Evolutionary conservation across 2,329 filamentous ascomycete species (phyloP).

Genomic region (Botrytis deweyae): DNA sequence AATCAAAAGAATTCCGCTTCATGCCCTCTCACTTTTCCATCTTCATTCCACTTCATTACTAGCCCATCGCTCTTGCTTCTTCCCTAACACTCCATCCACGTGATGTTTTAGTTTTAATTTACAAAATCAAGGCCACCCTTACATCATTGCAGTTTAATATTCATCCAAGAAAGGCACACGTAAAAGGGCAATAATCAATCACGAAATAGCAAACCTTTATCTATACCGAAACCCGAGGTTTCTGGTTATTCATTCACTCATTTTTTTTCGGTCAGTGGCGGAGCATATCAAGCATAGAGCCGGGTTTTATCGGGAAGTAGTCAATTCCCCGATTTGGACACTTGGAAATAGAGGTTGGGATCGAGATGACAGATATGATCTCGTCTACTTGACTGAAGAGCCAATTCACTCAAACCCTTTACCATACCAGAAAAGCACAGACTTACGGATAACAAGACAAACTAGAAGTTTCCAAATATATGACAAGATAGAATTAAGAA

Average conservation of each 20-base stretch:
- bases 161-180: neutral
- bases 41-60: neutral
- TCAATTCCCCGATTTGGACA: too few species aligned
- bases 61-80: neutral
- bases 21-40: neutral
- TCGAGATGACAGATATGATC: neutral
- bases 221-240: too few species aligned
- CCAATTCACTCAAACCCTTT: too few species aligned
- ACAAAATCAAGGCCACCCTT: too few species aligned
- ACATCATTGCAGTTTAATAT: neutral
- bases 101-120: too few species aligned
- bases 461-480: neutral
- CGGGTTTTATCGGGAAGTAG: neutral
- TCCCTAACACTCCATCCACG: neutral
- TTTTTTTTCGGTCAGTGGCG: neutral
- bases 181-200: neutral
- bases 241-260: neutral
- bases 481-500: neutral
- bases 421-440: too few species aligned
- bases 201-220: neutral
- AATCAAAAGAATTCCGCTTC: neutral
- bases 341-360: neutral
- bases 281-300: neutral
- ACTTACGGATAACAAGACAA: neutral
- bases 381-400: neutral